Evolutionary conservation across 768 basidiomycete genomes (phyloP), one percentile per base, ranked within the genome.

Genomic region (Cubamyces sp.): DNA sequence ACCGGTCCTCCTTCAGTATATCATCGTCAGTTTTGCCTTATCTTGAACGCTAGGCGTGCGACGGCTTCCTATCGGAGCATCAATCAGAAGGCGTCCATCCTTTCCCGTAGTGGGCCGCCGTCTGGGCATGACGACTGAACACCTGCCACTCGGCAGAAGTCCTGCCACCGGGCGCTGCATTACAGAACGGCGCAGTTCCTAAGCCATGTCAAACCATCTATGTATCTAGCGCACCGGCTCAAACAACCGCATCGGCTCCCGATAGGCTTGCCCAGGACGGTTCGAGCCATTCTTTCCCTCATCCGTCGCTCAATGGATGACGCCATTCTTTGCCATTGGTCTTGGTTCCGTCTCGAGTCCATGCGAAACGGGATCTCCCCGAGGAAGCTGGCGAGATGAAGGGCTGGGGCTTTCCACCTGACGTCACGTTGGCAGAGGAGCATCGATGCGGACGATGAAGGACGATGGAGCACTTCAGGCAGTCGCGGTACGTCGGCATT

Each of bases 11-110:
- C 28, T 30, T 19, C 42, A 16, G 19, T 16, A 41, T 37, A 25
- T 49, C 45, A 54, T 54, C 59, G 41, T 39, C 50, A 16, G 16
- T n/a, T 19, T 43, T n/a, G 11, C 18, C 16, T 43, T 43, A 21
- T 19, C 42, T 43, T 43, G 7, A 41, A 25, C 34, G 15, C 19
- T 41, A 53, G 52, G 58, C 28, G 6, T 34, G 12, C 37, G 21
- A 23, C 53, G 26, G 48, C 39, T 21, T 39, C 39, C 39, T 7
- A 43, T 26, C 23, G 40, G 5, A 26, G 30, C 54, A 61, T 55
- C 60, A 55, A 61, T 61, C 60, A 61, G 60, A 55, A 60, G 15
- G 21, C 52, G 34, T 42, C 6, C 52, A 12, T 41, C 12, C 39
- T 12, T 11, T 5, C 45, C 42, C 34, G 25, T 48, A 40, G 23